Evolutionary conservation across 148 eudicot genomes (phyloP), one percentile per base, ranked within the genome.

Genomic region (Linanthus parryae): DNA sequence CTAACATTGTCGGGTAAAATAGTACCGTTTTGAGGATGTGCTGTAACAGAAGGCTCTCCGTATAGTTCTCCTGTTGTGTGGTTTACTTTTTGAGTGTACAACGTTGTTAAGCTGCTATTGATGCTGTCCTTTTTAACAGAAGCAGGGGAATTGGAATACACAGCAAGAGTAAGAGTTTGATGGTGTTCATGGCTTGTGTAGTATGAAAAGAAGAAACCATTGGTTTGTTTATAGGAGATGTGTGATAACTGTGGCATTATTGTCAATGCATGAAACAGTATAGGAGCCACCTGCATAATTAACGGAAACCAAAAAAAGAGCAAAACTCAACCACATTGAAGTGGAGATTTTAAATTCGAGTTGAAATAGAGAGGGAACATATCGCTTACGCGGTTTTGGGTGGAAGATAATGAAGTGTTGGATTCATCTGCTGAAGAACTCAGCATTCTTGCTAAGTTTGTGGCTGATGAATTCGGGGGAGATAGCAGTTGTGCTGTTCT

Each of bases 131-230:
- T 2, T 2, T 48, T 29, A 12, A 18, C 40, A 27, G 37, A 33
- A 54, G 45, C 49, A 2, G 80, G 44, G 18, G 74, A 42, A 64
- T 88, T 88, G 2, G 83, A 61, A 72, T 79, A 88, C 11, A 75
- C 33, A 2, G 79, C 90, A 57, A 54, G 52, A 33, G 44, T n/a
- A n/a, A n/a, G n/a, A n/a, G n/a, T n/a, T n/a, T n/a, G n/a, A n/a
- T n/a, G 39, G 56, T 70, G 67, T 45, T 68, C 31, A 3, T 9
- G 70, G 16, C 59, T 15, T 15, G 19, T 56, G 47, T 59, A 48
- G 44, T 76, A 88, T 11, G 89, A 71, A 62, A 84, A 84, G 59
- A 70, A 68, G 33, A 79, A 48, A n/a, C 82, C 94, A 63, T 84
- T 70, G 7, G 59, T 17, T 42, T 75, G 73, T 27, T 78, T 64